Percentiles rank a stretch among this genome's conserved stretches.
These are phyloP conservation scores for Asterochloris sp. DNA, from an alignment of 139 green algal genomes.

Conservation along the genomic window DNA sequence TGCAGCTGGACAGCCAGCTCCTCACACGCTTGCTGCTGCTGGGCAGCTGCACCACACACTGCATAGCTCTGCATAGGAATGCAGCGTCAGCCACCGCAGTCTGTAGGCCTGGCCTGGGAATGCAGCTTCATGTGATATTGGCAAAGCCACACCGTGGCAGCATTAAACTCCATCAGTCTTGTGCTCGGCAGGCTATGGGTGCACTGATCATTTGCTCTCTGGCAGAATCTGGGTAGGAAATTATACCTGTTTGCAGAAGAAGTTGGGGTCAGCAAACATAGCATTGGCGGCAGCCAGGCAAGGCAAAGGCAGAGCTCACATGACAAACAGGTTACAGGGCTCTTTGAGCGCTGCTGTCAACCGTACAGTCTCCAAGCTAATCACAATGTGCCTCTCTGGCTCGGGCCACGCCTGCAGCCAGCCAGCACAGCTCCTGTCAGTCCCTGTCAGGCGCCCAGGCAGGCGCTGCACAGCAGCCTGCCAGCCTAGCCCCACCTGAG, in stretches of 20 bases:
- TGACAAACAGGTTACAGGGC: no score
- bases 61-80: neutral
- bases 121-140: neutral
- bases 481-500: neutral
- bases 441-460: neutral
- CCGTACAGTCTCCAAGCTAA: conserved; percentile 8
- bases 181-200: neutral
- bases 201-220: conserved; percentile 8
- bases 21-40: neutral
- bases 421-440: neutral
- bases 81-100: neutral
- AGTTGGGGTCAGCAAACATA: neutral
- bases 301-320: neutral
- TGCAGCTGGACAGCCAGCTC: no score
- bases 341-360: neutral
- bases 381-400: neutral
- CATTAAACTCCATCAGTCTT: neutral
- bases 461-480: neutral
- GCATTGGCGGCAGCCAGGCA: neutral
- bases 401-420: conserved; percentile 17
- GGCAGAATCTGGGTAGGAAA: conserved; percentile 13
- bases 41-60: neutral
- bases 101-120: neutral
- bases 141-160: neutral
- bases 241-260: neutral